Base-by-base conservation (phyloP, 106 monocot species). In the Dendrobium officinale region DNA sequence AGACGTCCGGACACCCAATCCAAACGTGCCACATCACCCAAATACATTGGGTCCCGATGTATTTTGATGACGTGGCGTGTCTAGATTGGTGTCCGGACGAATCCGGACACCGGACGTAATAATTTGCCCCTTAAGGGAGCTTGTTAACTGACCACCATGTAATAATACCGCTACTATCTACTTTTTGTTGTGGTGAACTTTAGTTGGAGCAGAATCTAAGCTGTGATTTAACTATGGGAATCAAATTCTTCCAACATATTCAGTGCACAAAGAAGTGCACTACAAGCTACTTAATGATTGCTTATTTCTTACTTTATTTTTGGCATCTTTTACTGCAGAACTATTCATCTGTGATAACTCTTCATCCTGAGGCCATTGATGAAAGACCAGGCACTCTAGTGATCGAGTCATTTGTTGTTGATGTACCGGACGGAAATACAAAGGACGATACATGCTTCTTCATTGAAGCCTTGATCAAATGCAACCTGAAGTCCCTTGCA, bases 371-470 rank as follows among this genome's bases (percentile, higher is more conserved):
- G 84, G 68, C 56, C 83, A 81, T 88, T 8, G 88, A 93, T 4
- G 90, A 90, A 51, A 84, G 79, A 37, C 88, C 86, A 7, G 88
- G 88, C 16, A 90, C 90, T 6, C 41, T 93, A n/a, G 90, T 93
- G 67, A 83, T 93, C 77, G 93, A 93, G 67, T 90, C 90, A 6
- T 93, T 90, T 22, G 82, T 93, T 24, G 90, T 93, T 1, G 90
- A 90, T 42, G 84, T 93, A 18, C 93, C 90, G 0, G 90, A 93
- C 1, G 93, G 93, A 3, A 93, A 93, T 85, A 93, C 86, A n/a
- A 42, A 87, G 78, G 93, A 93, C 6, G 93, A 93, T 73, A 90
- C 90, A 0, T 83, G 87, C 84, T 86, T 79, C 83, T 90, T 93
- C 61, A 80, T 90, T 1, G 88, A 93, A 78, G 86, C 86, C 8